Evolutionary conservation across 495 filamentous ascomycete genomes (phyloP), one percentile per base, ranked within the genome.

Genomic region (Cenococcum geophilum): DNA sequence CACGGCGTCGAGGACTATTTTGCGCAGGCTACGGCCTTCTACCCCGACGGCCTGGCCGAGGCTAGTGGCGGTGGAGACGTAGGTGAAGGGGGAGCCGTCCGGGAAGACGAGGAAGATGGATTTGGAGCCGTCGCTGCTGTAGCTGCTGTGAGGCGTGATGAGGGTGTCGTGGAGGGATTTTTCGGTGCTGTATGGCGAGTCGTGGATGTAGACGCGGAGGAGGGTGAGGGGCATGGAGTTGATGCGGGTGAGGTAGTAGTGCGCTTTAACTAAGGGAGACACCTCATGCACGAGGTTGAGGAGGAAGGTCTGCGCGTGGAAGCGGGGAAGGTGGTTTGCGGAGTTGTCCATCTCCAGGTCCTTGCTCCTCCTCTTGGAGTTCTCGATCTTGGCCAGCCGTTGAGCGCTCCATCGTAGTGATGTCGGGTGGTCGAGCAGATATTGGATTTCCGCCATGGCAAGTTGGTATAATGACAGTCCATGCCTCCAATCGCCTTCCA

Each of bases 81-180:
- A 95, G 34, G 93, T 73, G 65, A 83, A 84, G 0, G 89, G 86
- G 27, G 86, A 85, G 50, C 82, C 83, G 65, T 91, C 83, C 0
- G 90, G 90, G 68, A 93, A 92, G 6, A 86, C 86, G 61, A 92
- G 74, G 66, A 86, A 92, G 47, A 95, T 77, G 3, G 86, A 83
- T 32, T 82, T 80, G 22, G 86, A 82, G 14, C 79, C 73, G 70
- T 83, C 75, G 40, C 64, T 62, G 27, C 12, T 3, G 6, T 23
- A 40, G 18, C 21, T 5, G 11, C 20, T 27, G 9, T 25, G 47
- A 23, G 57, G 50, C 4, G 25, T 48, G 52, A n/a, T 14, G 21
- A 32, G 52, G 47, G 66, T 64, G 14, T 55, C 71, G 10, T 68
- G 73, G n/a, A 77, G 73, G 5, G 79, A 74, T 37, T 68, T 67